Base-by-base conservation (phyloP, 1,284 basidiomycete genomes). In the Moniliella sp. region DNA sequence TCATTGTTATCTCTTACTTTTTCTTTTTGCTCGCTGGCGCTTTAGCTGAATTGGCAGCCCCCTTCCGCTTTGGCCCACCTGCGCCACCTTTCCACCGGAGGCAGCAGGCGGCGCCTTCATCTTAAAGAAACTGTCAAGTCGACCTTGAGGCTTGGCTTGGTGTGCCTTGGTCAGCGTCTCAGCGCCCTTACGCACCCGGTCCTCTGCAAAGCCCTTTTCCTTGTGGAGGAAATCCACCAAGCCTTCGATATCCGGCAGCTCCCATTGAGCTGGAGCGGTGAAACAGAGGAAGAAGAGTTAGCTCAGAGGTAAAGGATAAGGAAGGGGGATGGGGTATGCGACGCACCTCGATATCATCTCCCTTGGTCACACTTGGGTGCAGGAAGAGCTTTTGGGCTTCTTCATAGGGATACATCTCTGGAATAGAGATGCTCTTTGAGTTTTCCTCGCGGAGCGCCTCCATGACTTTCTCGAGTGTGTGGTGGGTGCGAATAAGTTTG, bases 171-270 rank as follows among this genome's bases (percentile, higher is more conserved):
- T 64, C 18, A 99, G 69, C 56, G 93, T 93, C 34, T 88, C 84
- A 4, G 81, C 84, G 11, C 86, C 84, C 57, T 80, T 86, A 15
- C 88, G 74, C 2, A 99, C 83, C 28, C 88, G 76, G 17, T 99
- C 88, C 67, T 97, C 88, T 46, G 83, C 93, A 71, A 97, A 99
- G 2, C 91, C 88, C 61, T 94, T 94, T 52, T 94, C 81, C 27
- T 66, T 74, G 13, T 93, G 88, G 15, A 99, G 63, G 64, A 97
- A 99, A 33, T 93, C 73, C 11, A 99, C 76, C 4, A 99, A 68
- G 1, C 83, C 91, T 14, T 94, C 86, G 0, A 84, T 68, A 43
- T 99, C 83, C 2, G 91, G 91, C 40, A 71, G 69, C 42, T 76
- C 81, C 88, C 88, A 99, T 45, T 93, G 83, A 94, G 67, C 77